Conservation (phyloP, 768 basidiomycete species). For the Rhizopogon vulgaris region DNA sequence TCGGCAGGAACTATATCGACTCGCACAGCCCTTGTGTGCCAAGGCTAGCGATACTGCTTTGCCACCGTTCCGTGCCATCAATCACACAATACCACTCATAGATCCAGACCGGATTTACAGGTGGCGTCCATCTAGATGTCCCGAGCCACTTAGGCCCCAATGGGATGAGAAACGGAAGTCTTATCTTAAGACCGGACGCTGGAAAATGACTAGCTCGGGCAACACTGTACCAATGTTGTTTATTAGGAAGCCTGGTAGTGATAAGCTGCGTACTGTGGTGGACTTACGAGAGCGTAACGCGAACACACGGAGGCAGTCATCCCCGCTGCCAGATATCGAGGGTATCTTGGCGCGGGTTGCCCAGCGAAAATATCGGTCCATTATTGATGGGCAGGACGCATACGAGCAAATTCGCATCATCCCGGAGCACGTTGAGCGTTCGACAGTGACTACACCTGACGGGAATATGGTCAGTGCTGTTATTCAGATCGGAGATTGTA, state of each 20-base stretch:
- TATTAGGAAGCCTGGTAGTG: no score
- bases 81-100: constrained; percentile 35
- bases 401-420: constrained; percentile 19
- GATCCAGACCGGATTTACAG: constrained; percentile 13
- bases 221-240: no score
- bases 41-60: constrained; percentile 7
- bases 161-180: neutral
- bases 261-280: constrained; percentile 13
- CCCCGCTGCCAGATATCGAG: constrained; percentile 25
- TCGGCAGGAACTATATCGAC: neutral
- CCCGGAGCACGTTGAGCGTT: constrained; percentile 18
- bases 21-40: neutral
- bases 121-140: neutral
- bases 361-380: constrained; percentile 10
- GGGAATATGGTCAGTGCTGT: constrained; percentile 26
- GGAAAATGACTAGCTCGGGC: no score
- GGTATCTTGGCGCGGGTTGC: constrained; percentile 7
- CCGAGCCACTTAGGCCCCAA: neutral
- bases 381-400: constrained; percentile 4
- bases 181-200: no score
- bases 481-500: constrained; percentile 25
- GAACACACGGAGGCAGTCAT: constrained; percentile 22
- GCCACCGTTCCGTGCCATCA: constrained; percentile 34
- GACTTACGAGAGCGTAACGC: constrained; percentile 24
- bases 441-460: constrained; percentile 22